phyloP scores from a whole-genome alignment of 2,329 filamentous ascomycete genomes.

The Pseudophaeomoniella oleicola region DNA sequence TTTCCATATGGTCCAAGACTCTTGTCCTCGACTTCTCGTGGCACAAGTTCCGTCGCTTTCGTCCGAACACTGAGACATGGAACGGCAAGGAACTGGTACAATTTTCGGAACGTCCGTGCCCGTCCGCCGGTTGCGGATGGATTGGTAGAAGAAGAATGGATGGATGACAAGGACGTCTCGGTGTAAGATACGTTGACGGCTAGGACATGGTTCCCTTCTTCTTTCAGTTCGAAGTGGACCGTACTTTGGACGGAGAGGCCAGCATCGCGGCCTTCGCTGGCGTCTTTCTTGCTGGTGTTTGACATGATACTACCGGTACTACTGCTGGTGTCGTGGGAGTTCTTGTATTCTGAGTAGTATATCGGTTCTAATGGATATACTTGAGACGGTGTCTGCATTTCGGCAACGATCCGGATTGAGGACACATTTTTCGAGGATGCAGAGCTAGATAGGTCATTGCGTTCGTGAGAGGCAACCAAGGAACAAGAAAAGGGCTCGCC shows the following conservation, averaged over 20 bases:
- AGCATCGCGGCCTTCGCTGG: too few species aligned
- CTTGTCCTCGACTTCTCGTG: slow-evolving; percentile 29
- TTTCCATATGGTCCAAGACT: slow-evolving; percentile 28
- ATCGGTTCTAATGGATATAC: slow-evolving; percentile 13
- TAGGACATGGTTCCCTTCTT: slow-evolving; percentile 86
- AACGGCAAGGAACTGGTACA: slow-evolving; percentile 95
- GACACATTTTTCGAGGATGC: slow-evolving; percentile 40
- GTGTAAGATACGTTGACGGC: slow-evolving; percentile 91
- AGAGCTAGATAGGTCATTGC: slow-evolving; percentile 18
- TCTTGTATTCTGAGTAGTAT: slow-evolving; percentile 1
- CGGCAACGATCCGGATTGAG: slow-evolving; percentile 70
- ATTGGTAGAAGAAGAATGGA: slow-evolving; percentile 13
- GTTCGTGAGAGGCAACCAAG: slow-evolving; percentile 87
- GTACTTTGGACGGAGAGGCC: slow-evolving; percentile 66
- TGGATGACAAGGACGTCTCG: slow-evolving; percentile 50
- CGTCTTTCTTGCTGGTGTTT: slow-evolving; percentile 33
- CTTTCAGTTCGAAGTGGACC: slow-evolving; percentile 74
- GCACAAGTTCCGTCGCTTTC: slow-evolving; percentile 56
- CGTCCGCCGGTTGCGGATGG: slow-evolving; percentile 39
- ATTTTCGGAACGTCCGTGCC: slow-evolving; percentile 76
- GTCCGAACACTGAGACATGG: slow-evolving; percentile 79
- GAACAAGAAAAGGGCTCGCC: slow-evolving; percentile 93
- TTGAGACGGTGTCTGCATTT: slow-evolving; percentile 85
- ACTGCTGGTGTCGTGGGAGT: not conserved
- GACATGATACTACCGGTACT: slow-evolving; percentile 5